Percentiles rank a stretch among this genome's conserved stretches.
These are phyloP conservation scores for Capsella rubella DNA, from an alignment of 441 rosid species.

Conservation along the genomic window DNA sequence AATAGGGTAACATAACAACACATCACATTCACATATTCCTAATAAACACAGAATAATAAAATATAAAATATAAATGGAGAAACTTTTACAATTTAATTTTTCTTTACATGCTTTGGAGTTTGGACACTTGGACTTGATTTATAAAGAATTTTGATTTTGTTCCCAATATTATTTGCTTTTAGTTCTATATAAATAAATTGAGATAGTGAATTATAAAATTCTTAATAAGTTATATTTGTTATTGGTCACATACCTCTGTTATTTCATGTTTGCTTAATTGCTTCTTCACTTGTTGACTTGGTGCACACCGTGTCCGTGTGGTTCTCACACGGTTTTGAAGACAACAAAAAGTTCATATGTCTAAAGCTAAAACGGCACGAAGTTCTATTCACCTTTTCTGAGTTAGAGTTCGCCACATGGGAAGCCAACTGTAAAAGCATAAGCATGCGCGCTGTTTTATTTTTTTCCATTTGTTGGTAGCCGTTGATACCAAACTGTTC, in stretches of 20 bases:
- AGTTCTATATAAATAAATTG: not conserved
- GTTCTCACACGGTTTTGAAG: constrained; percentile 1
- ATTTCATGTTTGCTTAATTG: too few relatives aligned
- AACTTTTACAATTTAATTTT: not conserved
- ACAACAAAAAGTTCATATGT: constrained; percentile 7
- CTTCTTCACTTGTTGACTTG: not conserved
- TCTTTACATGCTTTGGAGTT: not conserved
- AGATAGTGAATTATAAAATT: not conserved
- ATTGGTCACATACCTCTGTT: not conserved
- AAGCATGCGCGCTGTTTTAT: constrained; percentile 37
- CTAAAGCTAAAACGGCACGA: not conserved
- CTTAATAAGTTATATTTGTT: not conserved
- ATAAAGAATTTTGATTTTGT: not conserved
- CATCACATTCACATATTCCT: not conserved
- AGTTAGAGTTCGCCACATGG: constrained; percentile 22
- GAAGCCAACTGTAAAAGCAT: constrained; percentile 26
- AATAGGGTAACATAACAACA: not conserved
- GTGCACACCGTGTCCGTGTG: not conserved
- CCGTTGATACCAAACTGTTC: constrained; percentile 37
- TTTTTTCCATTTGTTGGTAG: not conserved
- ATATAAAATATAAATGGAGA: not conserved
- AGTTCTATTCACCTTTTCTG: not conserved
- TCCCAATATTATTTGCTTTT: not conserved
- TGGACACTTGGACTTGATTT: constrained; percentile 8
- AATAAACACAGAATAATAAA: not conserved